Evolutionary conservation across 208 protist species (phyloP).

Genomic region (Leishmania turanica): DNA sequence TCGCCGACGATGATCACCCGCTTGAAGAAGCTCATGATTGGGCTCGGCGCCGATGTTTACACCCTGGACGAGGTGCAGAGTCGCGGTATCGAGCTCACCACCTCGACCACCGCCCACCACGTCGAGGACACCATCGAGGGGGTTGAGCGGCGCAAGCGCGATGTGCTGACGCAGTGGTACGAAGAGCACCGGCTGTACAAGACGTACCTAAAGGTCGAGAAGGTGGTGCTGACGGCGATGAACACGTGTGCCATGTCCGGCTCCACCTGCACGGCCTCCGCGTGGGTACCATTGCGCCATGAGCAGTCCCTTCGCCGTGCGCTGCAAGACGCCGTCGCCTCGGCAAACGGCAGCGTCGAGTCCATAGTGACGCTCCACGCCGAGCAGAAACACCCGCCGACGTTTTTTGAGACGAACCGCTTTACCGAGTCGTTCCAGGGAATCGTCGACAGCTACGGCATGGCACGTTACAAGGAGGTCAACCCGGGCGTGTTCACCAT

Average conservation of each 20-base stretch:
- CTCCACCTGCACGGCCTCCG: constrained; percentile 88
- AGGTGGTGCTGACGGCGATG: constrained; percentile 68
- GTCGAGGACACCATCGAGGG: constrained; percentile 27
- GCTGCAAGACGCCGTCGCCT: constrained; percentile 51
- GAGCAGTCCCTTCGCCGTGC: constrained; percentile 51
- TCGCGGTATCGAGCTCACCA: constrained; percentile 12
- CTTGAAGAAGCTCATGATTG: constrained; percentile 96
- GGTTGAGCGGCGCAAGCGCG: constrained; percentile 41
- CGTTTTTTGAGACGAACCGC: constrained; percentile 96
- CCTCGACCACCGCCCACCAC: constrained; percentile 11
- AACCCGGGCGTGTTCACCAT: constrained; percentile 96
- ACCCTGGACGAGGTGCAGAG: constrained; percentile 25
- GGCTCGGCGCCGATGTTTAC: constrained; percentile 95
- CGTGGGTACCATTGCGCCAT: constrained; percentile 83
- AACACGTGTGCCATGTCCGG: constrained; percentile 95
- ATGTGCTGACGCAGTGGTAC: constrained; percentile 47
- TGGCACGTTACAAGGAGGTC: constrained; percentile 93
- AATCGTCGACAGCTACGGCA: constrained; percentile 98
- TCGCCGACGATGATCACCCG: constrained; percentile 87
- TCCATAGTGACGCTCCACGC: constrained; percentile 87
- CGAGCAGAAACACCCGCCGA: constrained; percentile 93
- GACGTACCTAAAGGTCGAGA: constrained; percentile 51
- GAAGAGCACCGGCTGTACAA: constrained; percentile 51
- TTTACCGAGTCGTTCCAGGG: constrained; percentile 96
- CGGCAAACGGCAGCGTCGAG: constrained; percentile 69